Base-by-base conservation (phyloP, 148 eudicot genomes). In the Nepenthes mirabilis region DNA sequence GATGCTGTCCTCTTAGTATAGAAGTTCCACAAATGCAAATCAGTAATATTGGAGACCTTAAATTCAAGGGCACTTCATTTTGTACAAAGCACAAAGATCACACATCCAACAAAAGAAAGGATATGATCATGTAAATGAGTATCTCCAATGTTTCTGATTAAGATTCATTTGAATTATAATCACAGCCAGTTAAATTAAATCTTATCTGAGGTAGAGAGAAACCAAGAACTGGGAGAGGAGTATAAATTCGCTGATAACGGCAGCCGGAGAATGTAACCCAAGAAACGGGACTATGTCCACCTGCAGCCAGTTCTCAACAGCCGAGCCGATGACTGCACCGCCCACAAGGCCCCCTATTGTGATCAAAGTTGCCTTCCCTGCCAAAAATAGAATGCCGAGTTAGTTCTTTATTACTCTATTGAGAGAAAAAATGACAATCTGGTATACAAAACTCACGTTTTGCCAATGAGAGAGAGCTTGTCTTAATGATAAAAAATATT, bases 231-330 rank as follows among this genome's bases (percentile, higher is more conserved):
- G 98, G 33, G 98, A 93, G 57, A 93, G 49, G 68, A 93, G 73
- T 67, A 88, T 66, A 61, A 93, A 93, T 78, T 93, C 99, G 67
- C 91, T 74, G 70, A 93, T 81, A 56, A 89, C 85, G 14, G 86
- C 89, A 47, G 95, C 96, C 34, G 99, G 97, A 55, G 91, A 77
- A 67, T 81, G 95, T 65, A 93, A 71, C 58, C 97, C 91, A 14
- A 89, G 82, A 68, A 93, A 89, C 37, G 99, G 97, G 61, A 93
- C 99, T 49, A 93, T 84, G 68, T 93, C 99, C 64, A 93, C 99
- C 74, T 93, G 99, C 76, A 93, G 80, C 97, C 89, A 93, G 70
- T 72, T 93, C 70, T 93, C 99, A 37, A 93, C 86, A 43, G 81
- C 91, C 51, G 99, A 89, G n/a, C 99, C 99, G 43, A 93, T 86